A percentile compares a stretch with the other conserved stretches of the same genome.
These are phyloP conservation scores for Ceratobasidium theobromae DNA, from an alignment of 1,284 basidiomycete genomes.

Conservation along the genomic window DNA sequence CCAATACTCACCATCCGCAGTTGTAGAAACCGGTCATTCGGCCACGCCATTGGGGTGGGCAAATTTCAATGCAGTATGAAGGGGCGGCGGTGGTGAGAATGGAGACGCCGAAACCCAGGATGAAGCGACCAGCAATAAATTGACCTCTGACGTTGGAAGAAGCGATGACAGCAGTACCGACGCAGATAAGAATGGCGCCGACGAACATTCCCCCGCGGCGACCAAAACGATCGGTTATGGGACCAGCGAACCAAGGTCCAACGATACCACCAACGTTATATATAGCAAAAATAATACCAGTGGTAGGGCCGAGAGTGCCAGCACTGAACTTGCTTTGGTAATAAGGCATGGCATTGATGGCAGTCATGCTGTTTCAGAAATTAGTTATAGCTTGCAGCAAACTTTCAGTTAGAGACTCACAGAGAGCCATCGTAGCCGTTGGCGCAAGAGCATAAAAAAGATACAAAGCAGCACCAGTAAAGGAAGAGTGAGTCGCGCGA, in stretches of 20 bases:
- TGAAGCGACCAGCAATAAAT: constrained; percentile 43
- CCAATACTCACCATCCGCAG: constrained; percentile 46
- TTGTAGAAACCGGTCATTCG: constrained; percentile 56
- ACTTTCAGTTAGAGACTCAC: constrained; percentile 26
- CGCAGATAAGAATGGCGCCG: constrained; percentile 38
- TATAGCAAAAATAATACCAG: constrained; percentile 31
- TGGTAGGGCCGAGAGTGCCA: constrained; percentile 39
- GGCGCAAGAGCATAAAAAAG: constrained; percentile 39
- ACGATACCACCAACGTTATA: constrained; percentile 39
- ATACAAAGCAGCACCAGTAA: constrained; percentile 41
- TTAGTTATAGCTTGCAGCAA: background rate
- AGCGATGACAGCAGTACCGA: constrained; percentile 48
- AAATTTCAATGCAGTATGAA: constrained; percentile 54
- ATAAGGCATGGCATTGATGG: constrained; percentile 41
- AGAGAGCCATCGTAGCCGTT: constrained; percentile 41
- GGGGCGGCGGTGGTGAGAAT: constrained; percentile 55
- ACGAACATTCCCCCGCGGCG: constrained; percentile 56
- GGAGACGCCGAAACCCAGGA: constrained; percentile 50
- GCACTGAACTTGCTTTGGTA: constrained; percentile 40
- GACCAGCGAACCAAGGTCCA: constrained; percentile 39
- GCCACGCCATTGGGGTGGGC: constrained; percentile 65
- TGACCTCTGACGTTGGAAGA: constrained; percentile 48
- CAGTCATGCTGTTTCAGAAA: constrained; percentile 34
- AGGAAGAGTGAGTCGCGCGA: constrained; percentile 39
- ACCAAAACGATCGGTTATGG: constrained; percentile 49